A percentile compares a stretch with the other conserved stretches of the same genome.
phyloP scores from a whole-genome alignment of 164 flowering plant genomes.

The Vitis cinerea region DNA sequence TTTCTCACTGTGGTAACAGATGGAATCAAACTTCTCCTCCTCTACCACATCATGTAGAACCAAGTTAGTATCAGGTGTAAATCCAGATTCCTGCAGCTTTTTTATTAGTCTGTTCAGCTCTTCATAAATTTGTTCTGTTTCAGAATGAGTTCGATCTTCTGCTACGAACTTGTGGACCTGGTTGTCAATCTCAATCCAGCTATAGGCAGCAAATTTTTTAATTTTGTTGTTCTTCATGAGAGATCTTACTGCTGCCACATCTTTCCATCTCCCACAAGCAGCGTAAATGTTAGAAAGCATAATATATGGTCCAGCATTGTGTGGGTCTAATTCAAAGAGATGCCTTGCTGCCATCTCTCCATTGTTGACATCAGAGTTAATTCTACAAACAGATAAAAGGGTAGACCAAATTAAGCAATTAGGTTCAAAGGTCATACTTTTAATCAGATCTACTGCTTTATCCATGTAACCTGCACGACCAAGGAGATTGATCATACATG shows the following conservation, averaged over 20 bases:
- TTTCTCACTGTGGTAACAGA: slow-evolving; percentile 59
- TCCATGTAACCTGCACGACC: slow-evolving; percentile 43
- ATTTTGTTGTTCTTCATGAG: slow-evolving; percentile 48
- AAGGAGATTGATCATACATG: slow-evolving; percentile 57
- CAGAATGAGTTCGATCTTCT: slow-evolving; percentile 53
- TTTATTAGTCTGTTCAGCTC: slow-evolving; percentile 30
- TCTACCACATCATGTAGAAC: slow-evolving; percentile 55
- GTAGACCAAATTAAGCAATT: slow-evolving; percentile 55
- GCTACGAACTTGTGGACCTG: slow-evolving; percentile 48
- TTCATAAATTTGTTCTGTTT: slow-evolving; percentile 34
- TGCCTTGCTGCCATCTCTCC: slow-evolving; percentile 50
- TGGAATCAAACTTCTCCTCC: slow-evolving; percentile 42
- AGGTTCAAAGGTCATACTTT: slow-evolving; percentile 38
- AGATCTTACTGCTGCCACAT: slow-evolving; percentile 47
- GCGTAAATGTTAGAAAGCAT: slow-evolving; percentile 71
- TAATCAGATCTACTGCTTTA: slow-evolving; percentile 43
- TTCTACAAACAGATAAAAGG: slow-evolving; percentile 43
- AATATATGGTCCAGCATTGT: slow-evolving; percentile 49
- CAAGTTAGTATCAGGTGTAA: slow-evolving; percentile 27
- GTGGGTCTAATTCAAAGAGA: slow-evolving; percentile 49
- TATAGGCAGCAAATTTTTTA: slow-evolving; percentile 51
- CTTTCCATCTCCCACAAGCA: slow-evolving; percentile 47
- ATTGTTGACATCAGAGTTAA: slow-evolving; percentile 33
- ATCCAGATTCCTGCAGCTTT: slow-evolving; percentile 39
- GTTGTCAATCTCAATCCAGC: slow-evolving; percentile 50